phyloP scores from a whole-genome alignment of 371 early-diverging fungal genomes.

The Choanephora cucurbitarum region DNA sequence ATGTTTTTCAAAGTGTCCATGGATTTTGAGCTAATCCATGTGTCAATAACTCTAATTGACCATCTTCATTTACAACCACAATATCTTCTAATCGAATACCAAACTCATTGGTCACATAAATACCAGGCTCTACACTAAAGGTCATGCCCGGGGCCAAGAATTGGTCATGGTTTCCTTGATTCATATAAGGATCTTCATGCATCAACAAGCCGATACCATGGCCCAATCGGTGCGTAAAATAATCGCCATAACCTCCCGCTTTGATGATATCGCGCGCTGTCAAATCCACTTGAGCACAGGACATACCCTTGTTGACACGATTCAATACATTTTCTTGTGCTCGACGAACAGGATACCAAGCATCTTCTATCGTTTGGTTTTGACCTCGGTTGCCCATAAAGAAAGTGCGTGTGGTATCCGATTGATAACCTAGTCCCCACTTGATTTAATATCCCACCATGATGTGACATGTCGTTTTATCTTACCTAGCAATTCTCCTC shows the following conservation, averaged over 20 bases:
- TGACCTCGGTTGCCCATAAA: conserved; percentile 41
- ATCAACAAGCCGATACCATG: conserved; percentile 64
- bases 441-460: background rate
- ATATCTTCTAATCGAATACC: conserved; percentile 66
- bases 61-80: conserved; percentile 55
- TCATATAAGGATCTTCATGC: conserved; percentile 66
- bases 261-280: conserved; percentile 51
- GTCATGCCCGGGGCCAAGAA: conserved; percentile 54
- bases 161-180: conserved; percentile 50
- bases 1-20: conserved; percentile 42
- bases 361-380: conserved; percentile 54
- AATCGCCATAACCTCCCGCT: conserved; percentile 45
- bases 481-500: conserved; percentile 51
- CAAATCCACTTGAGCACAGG: conserved; percentile 56
- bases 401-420: conserved; percentile 61
- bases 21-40: conserved; percentile 50
- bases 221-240: conserved; percentile 61
- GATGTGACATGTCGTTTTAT: background rate
- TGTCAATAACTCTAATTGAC: conserved; percentile 52
- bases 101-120: conserved; percentile 49
- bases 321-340: conserved; percentile 53
- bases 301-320: conserved; percentile 26
- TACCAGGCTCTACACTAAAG: conserved; percentile 63
- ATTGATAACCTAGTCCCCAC: conserved; percentile 45
- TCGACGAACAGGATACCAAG: conserved; percentile 55